Base-by-base conservation (phyloP, 2,329 filamentous ascomycete species). In the Xylariaceae sp. region DNA sequence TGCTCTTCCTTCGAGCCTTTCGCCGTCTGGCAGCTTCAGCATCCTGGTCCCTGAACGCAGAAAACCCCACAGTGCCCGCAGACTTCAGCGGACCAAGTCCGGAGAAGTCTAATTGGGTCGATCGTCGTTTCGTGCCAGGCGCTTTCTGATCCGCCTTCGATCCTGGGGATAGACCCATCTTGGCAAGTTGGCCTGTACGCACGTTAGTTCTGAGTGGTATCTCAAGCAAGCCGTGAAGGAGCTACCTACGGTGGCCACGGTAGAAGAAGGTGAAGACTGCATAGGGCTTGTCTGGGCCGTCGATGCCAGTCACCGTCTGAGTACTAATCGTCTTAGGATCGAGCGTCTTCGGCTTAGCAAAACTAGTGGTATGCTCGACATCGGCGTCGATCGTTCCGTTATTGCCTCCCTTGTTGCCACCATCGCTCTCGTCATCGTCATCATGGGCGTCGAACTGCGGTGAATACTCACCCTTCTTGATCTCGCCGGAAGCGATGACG, bases 241-340 rank as follows among this genome's bases (percentile, higher is more conserved):
- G 20, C 12, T 41, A 86, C 91, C 80, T 80, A 96, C 93, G 89
- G 72, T 96, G 90, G 72, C 95, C 95, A 59, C 95, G 86, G 73
- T 99, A 99, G 76, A 98, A 91, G 74, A 99, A 99, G 23, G 96
- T 98, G 73, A 99, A 99, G 7, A 90, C 89, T 3, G 95, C 95
- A 75, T 96, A 99, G 2, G 96, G 95, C 75, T 93, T 95, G 61
- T 98, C 93, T 19, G 93, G 92, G 0, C 92, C 91, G 73, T 99
- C 95, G 60, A 98, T 96, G 18, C 93, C 95, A 7, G 95, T 98
- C n/a, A 99, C 95, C 0, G 95, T 99, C 76, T 99, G 95, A 2
- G 95, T 99, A 70, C 93, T 98, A 70, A 99, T 99, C 2, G 91
- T 92, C 77, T 97, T 97, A 0, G 93, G 93, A 76, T 98, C 96